phyloP scores from a whole-genome alignment of 345 rosid genomes.

The Zanthoxylum bungeanum region DNA sequence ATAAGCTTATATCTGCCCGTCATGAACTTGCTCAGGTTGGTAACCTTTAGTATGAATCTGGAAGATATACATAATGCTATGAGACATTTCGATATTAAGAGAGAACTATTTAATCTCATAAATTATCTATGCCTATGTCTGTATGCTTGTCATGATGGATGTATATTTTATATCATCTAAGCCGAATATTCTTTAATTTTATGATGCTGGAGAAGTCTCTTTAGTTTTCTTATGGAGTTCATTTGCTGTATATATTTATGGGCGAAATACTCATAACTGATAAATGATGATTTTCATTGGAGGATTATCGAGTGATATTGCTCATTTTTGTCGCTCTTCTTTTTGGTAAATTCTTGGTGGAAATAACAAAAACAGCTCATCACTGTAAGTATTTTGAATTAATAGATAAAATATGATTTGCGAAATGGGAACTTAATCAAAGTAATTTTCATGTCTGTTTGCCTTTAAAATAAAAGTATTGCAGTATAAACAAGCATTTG shows the following conservation, averaged over 20 bases:
- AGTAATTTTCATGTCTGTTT: not conserved
- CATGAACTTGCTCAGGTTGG: conserved; percentile 88
- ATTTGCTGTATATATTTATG: not conserved
- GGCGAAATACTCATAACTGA: not conserved
- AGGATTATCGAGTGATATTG: not conserved
- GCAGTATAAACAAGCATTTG: not conserved
- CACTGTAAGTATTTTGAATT: not conserved
- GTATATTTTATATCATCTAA: not conserved
- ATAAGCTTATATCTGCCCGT: conserved; percentile 68
- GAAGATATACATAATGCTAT: not conserved
- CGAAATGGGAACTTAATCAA: not conserved
- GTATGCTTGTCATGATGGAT: not conserved
- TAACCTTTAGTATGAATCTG: conserved; percentile 4
- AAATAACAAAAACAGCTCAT: not conserved
- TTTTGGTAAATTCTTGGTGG: not conserved
- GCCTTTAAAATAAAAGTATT: not conserved
- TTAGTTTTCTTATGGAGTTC: not conserved
- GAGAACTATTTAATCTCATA: not conserved
- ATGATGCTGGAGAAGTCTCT: not conserved
- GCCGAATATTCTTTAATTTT: conserved; percentile 5
- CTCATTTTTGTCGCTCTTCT: not conserved
- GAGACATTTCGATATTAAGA: not conserved
- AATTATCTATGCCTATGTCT: not conserved
- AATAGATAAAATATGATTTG: not conserved
- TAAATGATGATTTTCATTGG: not conserved